Evolutionary conservation across 495 filamentous ascomycete genomes (phyloP).

Genomic region (Lineolata rhizophorae): DNA sequence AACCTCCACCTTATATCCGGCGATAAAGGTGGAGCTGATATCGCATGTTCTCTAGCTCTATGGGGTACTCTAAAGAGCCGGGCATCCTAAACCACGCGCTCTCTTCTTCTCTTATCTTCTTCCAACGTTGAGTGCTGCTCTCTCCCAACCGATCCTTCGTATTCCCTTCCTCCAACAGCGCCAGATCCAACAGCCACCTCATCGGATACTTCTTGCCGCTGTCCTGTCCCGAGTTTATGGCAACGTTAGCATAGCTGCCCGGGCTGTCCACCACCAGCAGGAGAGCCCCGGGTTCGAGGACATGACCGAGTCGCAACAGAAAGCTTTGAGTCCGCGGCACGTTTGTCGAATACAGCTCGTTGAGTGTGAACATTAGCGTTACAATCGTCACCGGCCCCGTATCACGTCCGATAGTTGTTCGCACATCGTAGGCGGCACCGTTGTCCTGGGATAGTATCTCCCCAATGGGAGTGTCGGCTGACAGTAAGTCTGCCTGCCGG

Average conservation of each 20-base stretch:
- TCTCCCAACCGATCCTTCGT: constrained; percentile 7
- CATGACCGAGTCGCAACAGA: constrained; percentile 38
- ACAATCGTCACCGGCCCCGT: constrained; percentile 24
- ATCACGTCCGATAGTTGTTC: no score
- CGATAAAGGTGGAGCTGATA: constrained; percentile 73
- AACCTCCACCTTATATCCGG: constrained; percentile 1
- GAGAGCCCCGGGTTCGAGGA: constrained; percentile 33
- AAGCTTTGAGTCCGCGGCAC: constrained; percentile 52
- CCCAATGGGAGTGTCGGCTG: no score
- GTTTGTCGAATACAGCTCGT: constrained; percentile 73
- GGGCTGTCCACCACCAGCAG: constrained; percentile 83
- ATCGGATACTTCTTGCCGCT: constrained; percentile 56
- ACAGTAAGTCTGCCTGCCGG: no score
- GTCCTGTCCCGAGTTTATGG: constrained; percentile 18
- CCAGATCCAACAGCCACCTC: constrained; percentile 78
- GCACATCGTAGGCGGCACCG: neutral
- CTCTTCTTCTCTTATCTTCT: constrained; percentile 46
- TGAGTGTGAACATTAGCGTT: constrained; percentile 87
- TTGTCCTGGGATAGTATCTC: no score
- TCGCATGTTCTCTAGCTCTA: constrained; percentile 79
- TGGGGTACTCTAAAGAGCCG: constrained; percentile 49
- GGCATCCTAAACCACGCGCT: constrained; percentile 68
- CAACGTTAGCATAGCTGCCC: constrained; percentile 69
- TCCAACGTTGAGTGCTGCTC: constrained; percentile 27
- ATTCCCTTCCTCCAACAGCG: constrained; percentile 27